Conservation (phyloP, 768 basidiomycete species). For the Crucibulum laeve region DNA sequence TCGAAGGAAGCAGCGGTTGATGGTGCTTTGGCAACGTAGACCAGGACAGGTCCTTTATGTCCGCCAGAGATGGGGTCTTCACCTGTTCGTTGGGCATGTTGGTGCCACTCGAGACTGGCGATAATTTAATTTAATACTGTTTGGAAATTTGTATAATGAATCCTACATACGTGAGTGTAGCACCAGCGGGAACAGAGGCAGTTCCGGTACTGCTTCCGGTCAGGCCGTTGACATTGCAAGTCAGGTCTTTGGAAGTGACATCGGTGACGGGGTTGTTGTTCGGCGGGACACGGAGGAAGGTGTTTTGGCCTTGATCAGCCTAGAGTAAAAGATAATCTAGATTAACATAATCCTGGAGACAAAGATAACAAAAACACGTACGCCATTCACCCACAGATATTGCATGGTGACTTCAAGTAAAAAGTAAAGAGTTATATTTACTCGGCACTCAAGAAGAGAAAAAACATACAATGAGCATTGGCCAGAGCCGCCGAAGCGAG, state of each 20-base stretch:
- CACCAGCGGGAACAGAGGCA: constrained; percentile 35
- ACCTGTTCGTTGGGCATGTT: constrained; percentile 46
- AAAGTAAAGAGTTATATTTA: background rate
- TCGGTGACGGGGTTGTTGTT: constrained; percentile 54
- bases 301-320: constrained; percentile 43
- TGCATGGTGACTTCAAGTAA: constrained; percentile 34
- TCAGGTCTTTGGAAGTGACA: constrained; percentile 46
- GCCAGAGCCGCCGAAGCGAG: constrained; percentile 32
- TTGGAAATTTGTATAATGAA: background rate
- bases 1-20: constrained; percentile 38
- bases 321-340: constrained; percentile 8
- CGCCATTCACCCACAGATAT: constrained; percentile 47
- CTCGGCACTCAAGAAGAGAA: background rate
- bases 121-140: background rate
- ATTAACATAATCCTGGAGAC: background rate
- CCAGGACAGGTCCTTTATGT: constrained; percentile 46
- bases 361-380: constrained; percentile 10
- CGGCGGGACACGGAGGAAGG: constrained; percentile 39
- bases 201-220: constrained; percentile 34
- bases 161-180: constrained; percentile 30
- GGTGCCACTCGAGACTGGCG: constrained; percentile 47
- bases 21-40: constrained; percentile 48
- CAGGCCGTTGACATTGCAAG: constrained; percentile 47
- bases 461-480: constrained; percentile 27
- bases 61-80: constrained; percentile 47